phyloP scores from a whole-genome alignment of 208 protist species.

The Porcisia hertigi region DNA sequence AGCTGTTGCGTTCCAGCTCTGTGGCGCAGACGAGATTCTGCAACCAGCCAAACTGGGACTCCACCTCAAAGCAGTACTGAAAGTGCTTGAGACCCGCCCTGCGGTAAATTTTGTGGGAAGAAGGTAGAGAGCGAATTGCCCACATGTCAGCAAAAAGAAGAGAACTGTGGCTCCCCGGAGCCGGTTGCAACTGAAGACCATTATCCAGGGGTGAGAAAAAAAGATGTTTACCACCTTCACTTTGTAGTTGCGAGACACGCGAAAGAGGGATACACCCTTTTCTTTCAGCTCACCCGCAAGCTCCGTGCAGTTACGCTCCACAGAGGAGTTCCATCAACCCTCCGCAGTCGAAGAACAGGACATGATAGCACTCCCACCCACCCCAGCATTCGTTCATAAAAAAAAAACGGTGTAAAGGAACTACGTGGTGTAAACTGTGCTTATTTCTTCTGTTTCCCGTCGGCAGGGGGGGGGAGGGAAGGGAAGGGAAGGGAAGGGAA shows the following conservation, averaged over 20 bases:
- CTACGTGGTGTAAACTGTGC: neutral
- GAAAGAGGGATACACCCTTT: slow-evolving; percentile 17
- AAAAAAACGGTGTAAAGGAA: neutral
- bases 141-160: slow-evolving; percentile 49
- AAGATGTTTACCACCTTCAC: slow-evolving; percentile 16
- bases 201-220: slow-evolving; percentile 19
- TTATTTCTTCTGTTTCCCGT: slow-evolving; percentile 1
- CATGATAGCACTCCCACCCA: neutral
- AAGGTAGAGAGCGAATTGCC: slow-evolving; percentile 24
- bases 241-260: slow-evolving; percentile 20
- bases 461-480: neutral
- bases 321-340: slow-evolving; percentile 11
- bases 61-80: slow-evolving; percentile 45
- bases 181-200: slow-evolving; percentile 25
- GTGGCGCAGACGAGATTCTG: slow-evolving; percentile 46
- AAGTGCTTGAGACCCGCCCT: slow-evolving; percentile 35
- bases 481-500: too few species aligned
- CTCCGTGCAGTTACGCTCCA: slow-evolving; percentile 19
- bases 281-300: slow-evolving; percentile 23
- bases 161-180: slow-evolving; percentile 20
- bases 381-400: neutral
- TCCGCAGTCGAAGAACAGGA: slow-evolving; percentile 8
- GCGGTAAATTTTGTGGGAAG: slow-evolving; percentile 27
- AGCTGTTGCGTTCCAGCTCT: slow-evolving; percentile 31
- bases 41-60: slow-evolving; percentile 33